Conservation (phyloP, 345 rosid genomes). For the Ricinus communis region DNA sequence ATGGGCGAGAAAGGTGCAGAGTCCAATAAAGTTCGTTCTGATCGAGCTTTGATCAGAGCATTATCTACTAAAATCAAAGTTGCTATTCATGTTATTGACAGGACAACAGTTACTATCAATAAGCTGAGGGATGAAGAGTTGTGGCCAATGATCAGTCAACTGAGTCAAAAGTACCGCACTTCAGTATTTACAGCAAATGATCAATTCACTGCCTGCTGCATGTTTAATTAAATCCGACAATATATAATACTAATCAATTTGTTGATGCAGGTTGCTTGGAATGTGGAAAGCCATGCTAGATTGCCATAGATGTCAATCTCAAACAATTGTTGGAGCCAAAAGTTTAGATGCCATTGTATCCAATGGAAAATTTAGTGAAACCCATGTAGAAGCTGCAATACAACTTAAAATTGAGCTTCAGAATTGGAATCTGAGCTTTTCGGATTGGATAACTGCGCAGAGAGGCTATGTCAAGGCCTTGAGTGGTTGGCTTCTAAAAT, state of each 20-base stretch:
- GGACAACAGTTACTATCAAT: constrained; percentile 45
- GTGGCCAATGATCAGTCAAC: constrained; percentile 53
- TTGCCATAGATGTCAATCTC: constrained; percentile 49
- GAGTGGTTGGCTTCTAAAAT: constrained; percentile 61
- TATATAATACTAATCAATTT: background rate
- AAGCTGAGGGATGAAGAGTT: constrained; percentile 63
- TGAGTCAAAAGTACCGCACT: constrained; percentile 49
- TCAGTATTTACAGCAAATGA: background rate
- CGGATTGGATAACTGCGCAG: constrained; percentile 55
- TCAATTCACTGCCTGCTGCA: background rate
- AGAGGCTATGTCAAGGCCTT: constrained; percentile 55
- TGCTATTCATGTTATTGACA: constrained; percentile 61
- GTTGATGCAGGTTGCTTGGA: constrained; percentile 39
- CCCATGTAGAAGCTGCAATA: constrained; percentile 50
- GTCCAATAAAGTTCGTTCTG: constrained; percentile 40
- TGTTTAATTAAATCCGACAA: background rate
- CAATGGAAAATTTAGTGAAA: constrained; percentile 32
- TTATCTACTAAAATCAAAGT: constrained; percentile 55
- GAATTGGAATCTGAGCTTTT: constrained; percentile 50
- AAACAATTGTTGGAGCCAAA: constrained; percentile 42
- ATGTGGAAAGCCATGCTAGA: constrained; percentile 77
- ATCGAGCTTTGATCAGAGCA: constrained; percentile 33
- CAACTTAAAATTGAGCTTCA: constrained; percentile 57
- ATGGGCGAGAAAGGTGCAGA: constrained; percentile 44
- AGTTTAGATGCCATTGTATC: constrained; percentile 37